Conservation (phyloP, 805 yeast genomes). For the Candida ulmi region DNA sequence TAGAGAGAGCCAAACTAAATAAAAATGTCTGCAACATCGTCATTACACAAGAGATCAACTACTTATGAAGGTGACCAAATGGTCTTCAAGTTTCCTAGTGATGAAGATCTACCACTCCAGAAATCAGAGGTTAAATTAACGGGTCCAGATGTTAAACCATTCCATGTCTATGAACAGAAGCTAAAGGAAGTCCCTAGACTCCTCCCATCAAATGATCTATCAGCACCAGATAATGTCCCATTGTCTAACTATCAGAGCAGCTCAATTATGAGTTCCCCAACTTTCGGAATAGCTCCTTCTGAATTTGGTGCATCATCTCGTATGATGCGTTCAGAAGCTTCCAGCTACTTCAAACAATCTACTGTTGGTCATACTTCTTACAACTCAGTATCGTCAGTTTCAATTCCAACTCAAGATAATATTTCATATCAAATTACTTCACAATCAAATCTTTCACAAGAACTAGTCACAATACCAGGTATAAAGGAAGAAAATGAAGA, state of each 20-base stretch:
- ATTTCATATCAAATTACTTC: slow-evolving; percentile 26
- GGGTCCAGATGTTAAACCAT: slow-evolving; percentile 17
- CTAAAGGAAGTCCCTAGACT: neutral
- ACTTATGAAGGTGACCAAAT: slow-evolving; percentile 35
- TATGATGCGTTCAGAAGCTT: neutral
- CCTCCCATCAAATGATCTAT: neutral
- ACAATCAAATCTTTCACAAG: neutral
- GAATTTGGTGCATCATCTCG: neutral
- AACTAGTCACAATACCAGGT: too few species aligned
- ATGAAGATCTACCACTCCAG: slow-evolving; percentile 15
- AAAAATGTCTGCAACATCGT: slow-evolving; percentile 1
- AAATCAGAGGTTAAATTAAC: neutral
- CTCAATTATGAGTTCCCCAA: too few species aligned
- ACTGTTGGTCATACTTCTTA: too few species aligned
- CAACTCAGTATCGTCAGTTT: neutral
- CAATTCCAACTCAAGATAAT: slow-evolving; percentile 18
- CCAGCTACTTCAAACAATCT: neutral
- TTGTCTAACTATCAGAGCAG: too few species aligned
- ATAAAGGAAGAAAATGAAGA: too few species aligned
- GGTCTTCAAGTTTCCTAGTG: slow-evolving; percentile 33
- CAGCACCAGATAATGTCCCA: neutral
- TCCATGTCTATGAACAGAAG: slow-evolving; percentile 10
- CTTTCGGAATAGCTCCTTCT: neutral
- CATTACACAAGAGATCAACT: slow-evolving; percentile 26
- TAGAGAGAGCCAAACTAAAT: too few species aligned